These are phyloP conservation scores for Lentinula novae-zelandiae DNA, from an alignment of 1,284 basidiomycete genomes.

Conservation along the genomic window DNA sequence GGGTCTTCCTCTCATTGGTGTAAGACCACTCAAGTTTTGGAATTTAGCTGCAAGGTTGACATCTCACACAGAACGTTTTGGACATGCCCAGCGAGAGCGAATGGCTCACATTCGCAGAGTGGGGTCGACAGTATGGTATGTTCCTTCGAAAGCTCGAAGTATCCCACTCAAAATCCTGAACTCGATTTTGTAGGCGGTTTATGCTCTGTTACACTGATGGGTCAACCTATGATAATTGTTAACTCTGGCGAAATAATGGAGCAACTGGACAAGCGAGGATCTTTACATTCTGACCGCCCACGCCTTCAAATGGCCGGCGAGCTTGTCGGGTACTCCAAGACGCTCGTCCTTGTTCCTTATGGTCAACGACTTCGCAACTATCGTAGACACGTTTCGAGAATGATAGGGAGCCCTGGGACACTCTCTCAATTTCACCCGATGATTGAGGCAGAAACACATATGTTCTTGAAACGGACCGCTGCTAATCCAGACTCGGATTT, in stretches of 20 bases:
- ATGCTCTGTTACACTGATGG: conserved; percentile 21
- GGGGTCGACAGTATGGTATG: conserved; percentile 21
- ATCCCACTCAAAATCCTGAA: not conserved
- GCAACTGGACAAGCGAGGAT: conserved; percentile 30
- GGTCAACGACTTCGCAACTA: conserved; percentile 33
- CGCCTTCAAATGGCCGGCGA: conserved; percentile 27
- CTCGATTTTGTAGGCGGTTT: conserved; percentile 10
- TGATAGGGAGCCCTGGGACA: conserved; percentile 23
- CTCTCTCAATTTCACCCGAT: conserved; percentile 24
- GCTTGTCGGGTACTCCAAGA: conserved; percentile 28
- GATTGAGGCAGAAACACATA: conserved; percentile 26
- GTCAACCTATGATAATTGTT: conserved; percentile 30
- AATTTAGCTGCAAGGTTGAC: not conserved
- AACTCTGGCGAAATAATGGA: conserved; percentile 29
- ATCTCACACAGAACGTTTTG: conserved; percentile 15
- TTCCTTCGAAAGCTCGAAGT: not conserved
- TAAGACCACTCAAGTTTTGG: not conserved
- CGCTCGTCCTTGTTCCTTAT: conserved; percentile 29
- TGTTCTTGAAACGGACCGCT: conserved; percentile 26
- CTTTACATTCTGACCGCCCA: conserved; percentile 35
- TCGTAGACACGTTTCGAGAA: conserved; percentile 28
- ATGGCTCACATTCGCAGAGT: conserved; percentile 21
- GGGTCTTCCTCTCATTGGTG: conserved; percentile 20
- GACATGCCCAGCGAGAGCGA: conserved; percentile 18
- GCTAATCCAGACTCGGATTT: conserved; percentile 25